Conservation (phyloP, 768 basidiomycete genomes). For the Phanerochaete sordida region DNA sequence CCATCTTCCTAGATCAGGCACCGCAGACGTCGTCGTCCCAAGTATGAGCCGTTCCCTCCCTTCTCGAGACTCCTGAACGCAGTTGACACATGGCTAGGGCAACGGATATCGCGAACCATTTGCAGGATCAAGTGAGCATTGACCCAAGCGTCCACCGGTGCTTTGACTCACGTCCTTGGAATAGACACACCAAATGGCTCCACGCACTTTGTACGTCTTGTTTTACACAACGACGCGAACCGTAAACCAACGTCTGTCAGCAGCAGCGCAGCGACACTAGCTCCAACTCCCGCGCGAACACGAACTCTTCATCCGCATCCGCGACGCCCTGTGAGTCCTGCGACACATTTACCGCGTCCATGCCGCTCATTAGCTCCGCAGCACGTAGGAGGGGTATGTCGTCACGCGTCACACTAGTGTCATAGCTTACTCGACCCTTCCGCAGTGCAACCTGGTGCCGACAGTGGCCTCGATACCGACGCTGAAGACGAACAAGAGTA, state of each 20-base stretch:
- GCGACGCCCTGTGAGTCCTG: not conserved
- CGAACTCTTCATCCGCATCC: not conserved
- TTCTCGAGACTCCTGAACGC: not conserved
- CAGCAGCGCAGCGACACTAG: too few species aligned
- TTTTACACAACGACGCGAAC: too few species aligned
- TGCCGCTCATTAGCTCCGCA: not conserved
- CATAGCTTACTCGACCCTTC: too few species aligned
- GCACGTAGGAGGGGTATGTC: not conserved
- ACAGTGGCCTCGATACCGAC: not conserved
- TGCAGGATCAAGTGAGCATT: not conserved
- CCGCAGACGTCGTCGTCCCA: not conserved
- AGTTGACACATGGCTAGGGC: too few species aligned
- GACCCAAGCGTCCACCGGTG: not conserved
- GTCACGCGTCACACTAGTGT: not conserved
- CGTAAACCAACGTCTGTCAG: too few species aligned
- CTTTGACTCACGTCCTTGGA: not conserved
- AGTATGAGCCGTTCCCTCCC: not conserved
- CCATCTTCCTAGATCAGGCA: not conserved
- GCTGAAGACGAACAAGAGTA: not conserved
- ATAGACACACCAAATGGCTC: not conserved
- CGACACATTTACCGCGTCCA: not conserved
- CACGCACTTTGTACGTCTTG: not conserved
- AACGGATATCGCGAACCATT: not conserved
- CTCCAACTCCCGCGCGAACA: too few species aligned
- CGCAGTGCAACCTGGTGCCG: not conserved